Evolutionary conservation across 495 filamentous ascomycete genomes (phyloP), one percentile per base, ranked within the genome.

Genomic region (Xylaria nigripes): DNA sequence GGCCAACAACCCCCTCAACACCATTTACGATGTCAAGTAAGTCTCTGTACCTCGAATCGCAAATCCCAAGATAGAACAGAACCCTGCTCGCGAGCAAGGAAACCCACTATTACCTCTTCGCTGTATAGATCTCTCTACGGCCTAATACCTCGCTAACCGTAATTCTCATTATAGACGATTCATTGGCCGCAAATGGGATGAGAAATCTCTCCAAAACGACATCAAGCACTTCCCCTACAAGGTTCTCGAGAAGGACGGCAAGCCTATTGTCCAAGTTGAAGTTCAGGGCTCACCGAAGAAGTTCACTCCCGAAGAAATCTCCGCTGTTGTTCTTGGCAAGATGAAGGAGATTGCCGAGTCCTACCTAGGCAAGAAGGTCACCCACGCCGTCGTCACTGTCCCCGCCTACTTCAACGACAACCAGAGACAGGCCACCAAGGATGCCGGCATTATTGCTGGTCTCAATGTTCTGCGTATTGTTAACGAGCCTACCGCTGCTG

Each of bases 381-480:
- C 86, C 70, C 90, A 96, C 81, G 92, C 92, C 60, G 92, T 97
- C 65, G 89, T 97, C 58, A 97, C 92, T 55, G 92, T 97, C 45
- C 92, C 92, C 51, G 92, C 92, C 72, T 97, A 97, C 78, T 97
- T 97, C 87, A 97, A 96, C 78, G 92, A 97, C 76, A 92, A 91
- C 75, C 92, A 97, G 75, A 80, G 92, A 70, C 92, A 96, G 77
- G 90, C 92, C 56, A 97, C 92, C 72, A 97, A 97, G 83, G 92
- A 97, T 70, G 92, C 92, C 57, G 92, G 92, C 73, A 82, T 80
- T 61, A 96, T 97, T 60, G 87, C 92, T 63, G 92, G 92, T 61
- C 84, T 97, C 57, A 97, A 95, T 71, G 90, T 96, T 59, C 86
- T 97, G 66, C 91, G 92, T 76, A 92, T 97, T 60, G 92, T 97